These are phyloP conservation scores for Bondarzewia mesenterica DNA, from an alignment of 1,284 basidiomycete species.

Conservation along the genomic window DNA sequence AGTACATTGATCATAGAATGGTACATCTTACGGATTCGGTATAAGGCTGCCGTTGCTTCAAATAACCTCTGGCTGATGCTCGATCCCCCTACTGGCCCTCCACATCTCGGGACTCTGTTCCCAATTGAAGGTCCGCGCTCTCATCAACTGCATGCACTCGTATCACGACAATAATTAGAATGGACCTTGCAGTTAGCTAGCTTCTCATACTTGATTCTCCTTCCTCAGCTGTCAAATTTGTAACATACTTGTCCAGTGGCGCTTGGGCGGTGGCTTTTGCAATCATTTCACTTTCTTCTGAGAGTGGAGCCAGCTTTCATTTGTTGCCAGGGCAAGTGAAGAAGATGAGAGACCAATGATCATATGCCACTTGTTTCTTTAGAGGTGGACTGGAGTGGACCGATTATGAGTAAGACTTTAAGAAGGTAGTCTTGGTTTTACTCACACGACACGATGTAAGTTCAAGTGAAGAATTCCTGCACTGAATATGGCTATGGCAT, in stretches of 20 bases:
- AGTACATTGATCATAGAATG: not conserved
- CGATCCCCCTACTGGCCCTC: slow-evolving; percentile 12
- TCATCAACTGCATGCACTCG: not conserved
- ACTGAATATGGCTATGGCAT: slow-evolving; percentile 33
- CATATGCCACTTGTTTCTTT: slow-evolving; percentile 20
- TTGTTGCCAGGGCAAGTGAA: slow-evolving; percentile 27
- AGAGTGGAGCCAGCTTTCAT: slow-evolving; percentile 17
- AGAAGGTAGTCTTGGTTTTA: not conserved
- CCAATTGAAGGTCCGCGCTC: too few species aligned
- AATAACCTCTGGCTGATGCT: slow-evolving; percentile 1
- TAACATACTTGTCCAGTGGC: slow-evolving; percentile 14
- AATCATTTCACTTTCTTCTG: slow-evolving; percentile 17
- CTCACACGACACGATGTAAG: slow-evolving; percentile 1
- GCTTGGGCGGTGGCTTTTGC: slow-evolving; percentile 17
- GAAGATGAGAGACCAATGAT: slow-evolving; percentile 28
- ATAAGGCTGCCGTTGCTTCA: not conserved
- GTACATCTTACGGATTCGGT: not conserved
- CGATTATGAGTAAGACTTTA: not conserved
- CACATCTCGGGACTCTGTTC: not conserved
- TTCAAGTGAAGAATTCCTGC: slow-evolving; percentile 31
- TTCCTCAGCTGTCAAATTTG: slow-evolving; percentile 18
- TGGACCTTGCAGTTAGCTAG: not conserved
- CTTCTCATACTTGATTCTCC: slow-evolving; percentile 2
- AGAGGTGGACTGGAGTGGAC: slow-evolving; percentile 19
- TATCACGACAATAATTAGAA: slow-evolving; percentile 12